phyloP scores from a whole-genome alignment of 257 asterid species.

The Nicotiana paniculata region DNA sequence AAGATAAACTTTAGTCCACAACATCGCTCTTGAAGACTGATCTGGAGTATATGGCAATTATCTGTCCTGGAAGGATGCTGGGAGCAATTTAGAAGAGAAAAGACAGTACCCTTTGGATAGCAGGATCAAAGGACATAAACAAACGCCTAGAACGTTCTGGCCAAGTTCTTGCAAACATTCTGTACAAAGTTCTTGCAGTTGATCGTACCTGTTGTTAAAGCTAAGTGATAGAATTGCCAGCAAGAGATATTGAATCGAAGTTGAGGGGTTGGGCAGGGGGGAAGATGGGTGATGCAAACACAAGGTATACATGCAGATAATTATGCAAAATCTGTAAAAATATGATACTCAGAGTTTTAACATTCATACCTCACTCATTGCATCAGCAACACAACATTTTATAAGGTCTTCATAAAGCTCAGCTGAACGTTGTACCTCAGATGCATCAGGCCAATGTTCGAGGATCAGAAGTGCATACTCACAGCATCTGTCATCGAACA shows the following conservation, averaged over 20 bases:
- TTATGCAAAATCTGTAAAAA: neutral
- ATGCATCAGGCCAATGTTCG: constrained; percentile 99
- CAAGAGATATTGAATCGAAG: neutral
- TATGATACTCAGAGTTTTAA: neutral
- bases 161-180: constrained; percentile 98
- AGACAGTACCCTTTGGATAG: constrained; percentile 80
- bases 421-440: constrained; percentile 92
- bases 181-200: constrained; percentile 88
- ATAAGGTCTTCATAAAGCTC: constrained; percentile 93
- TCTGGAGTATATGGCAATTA: neutral
- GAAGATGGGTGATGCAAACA: neutral
- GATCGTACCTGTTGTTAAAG: constrained; percentile 66
- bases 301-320: neutral
- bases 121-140: constrained; percentile 80
- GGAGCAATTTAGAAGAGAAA: constrained; percentile 5
- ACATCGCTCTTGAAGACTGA: neutral
- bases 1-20: neutral
- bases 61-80: constrained; percentile 2
- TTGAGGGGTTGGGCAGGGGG: neutral
- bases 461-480: constrained; percentile 93
- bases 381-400: constrained; percentile 89
- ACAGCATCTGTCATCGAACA: constrained; percentile 55
- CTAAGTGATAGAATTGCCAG: neutral
- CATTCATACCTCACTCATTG: constrained; percentile 88
- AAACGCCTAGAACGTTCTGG: constrained; percentile 98